Percentiles rank a stretch among this genome's conserved stretches.
Evolutionary conservation across 2,329 filamentous ascomycete genomes (phyloP).

Genomic region (Verticillium albo-atrum): DNA sequence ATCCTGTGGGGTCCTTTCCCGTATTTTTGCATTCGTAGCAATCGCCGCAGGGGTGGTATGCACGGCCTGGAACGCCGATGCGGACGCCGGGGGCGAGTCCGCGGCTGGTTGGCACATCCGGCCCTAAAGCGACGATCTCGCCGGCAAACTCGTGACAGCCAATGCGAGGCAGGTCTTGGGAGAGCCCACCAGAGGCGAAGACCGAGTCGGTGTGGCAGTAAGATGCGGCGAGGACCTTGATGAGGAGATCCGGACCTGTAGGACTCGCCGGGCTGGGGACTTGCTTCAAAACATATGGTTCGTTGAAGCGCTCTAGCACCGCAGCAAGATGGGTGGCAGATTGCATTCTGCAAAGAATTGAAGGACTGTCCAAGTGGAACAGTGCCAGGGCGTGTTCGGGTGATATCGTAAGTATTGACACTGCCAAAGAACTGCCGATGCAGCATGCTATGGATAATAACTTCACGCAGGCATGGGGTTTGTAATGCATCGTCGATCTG

Average conservation of each 20-base stretch:
- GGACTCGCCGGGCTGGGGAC: constrained; percentile 26
- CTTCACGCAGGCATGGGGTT: too few relatives aligned
- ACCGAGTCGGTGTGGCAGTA: constrained; percentile 39
- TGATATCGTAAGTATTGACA: too few relatives aligned
- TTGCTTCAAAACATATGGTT: constrained; percentile 29
- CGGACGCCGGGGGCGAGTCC: constrained; percentile 18
- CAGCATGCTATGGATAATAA: too few relatives aligned
- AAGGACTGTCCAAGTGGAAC: too few relatives aligned
- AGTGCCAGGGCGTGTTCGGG: too few relatives aligned
- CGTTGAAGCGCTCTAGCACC: constrained; percentile 31
- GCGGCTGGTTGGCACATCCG: constrained; percentile 7
- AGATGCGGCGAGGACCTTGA: constrained; percentile 39
- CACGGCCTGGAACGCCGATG: constrained; percentile 35
- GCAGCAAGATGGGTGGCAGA: background rate
- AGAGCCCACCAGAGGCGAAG: constrained; percentile 19
- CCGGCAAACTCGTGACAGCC: constrained; percentile 42
- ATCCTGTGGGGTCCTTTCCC: constrained; percentile 27
- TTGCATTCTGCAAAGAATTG: too few relatives aligned
- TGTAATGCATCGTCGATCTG: too few relatives aligned
- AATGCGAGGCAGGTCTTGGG: constrained; percentile 34
- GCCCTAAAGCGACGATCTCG: constrained; percentile 28
- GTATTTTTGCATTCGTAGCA: constrained; percentile 33
- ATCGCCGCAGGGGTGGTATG: constrained; percentile 32
- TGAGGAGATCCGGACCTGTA: constrained; percentile 32
- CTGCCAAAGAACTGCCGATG: too few relatives aligned